Evolutionary conservation across 192 early-diverging fungal species (phyloP), one percentile per base, ranked within the genome.

Genomic region (Jimgerdemannia lactiflua): DNA sequence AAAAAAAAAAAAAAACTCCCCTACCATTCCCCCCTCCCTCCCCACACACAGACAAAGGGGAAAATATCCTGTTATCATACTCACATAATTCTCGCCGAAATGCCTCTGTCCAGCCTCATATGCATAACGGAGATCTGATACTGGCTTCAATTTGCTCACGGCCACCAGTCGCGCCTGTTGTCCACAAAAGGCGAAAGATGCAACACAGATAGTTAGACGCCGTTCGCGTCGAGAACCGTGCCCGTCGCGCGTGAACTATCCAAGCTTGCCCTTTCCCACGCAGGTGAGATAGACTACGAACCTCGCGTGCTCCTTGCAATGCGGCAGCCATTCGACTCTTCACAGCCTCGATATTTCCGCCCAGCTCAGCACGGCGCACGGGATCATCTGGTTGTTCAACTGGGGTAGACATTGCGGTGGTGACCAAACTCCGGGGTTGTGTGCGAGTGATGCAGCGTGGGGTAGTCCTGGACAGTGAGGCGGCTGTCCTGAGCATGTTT

Each of bases 41-140:
- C 19, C 64, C 18, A 65, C 64, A 18, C 17, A 49, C 20, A 20
- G 29, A 39, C 54, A 11, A 41, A 40, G 6, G n/a, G 3, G 18
- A 59, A 17, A 11, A 20, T 43, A 71, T 65, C 29, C 29, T 29
- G 29, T 29, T 29, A 29, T 29, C 40, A 73, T 42, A 79, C 86
- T 76, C 85, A 94, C 94, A 85, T 95, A 95, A 80, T 99, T 99
- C 70, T 99, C 98, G 74, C 98, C 98, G 85, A 98, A 99, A 74
- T 99, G 95, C 20, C 93, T 87, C 59, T 99, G 98, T 0, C 95
- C 94, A n/a, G 77, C 69, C 43, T 91, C 86, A 77, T 98, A 96
- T 4, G 92, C 93, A 1, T 84, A 86, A 75, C 86, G 64, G 43
- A 99, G 87, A 82, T 95, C 96, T 4, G 88, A 88, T 17, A 84